Base-by-base conservation (phyloP, 1,284 basidiomycete species). In the Phellopilus nigrolimitatus region DNA sequence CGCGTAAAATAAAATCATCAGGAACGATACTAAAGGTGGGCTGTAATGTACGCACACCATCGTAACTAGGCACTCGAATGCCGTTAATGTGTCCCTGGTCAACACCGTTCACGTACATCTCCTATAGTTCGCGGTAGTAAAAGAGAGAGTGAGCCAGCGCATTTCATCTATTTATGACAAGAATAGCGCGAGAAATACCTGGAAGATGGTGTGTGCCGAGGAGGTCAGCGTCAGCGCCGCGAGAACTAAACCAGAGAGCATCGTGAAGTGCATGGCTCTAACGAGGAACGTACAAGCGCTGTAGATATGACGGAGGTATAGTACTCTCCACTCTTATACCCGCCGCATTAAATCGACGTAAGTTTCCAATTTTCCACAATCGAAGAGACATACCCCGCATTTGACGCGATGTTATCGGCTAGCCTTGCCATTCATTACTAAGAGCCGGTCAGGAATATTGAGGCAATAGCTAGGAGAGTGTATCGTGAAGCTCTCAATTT, bases 51-150 rank as follows among this genome's bases (percentile, higher is more conserved):
- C 72, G 9, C 61, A 77, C 75, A 3, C 75, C 75, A 57, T 79
- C 73, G 57, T 75, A 78, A 51, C 66, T 66, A 21, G 74, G 73
- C 8, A 71, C 71, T 25, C 75, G 70, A 53, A 77, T 75, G 17
- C 74, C 75, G 25, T 57, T 68, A 34, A 71, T 58, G 55, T 76
- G 75, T 2, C 74, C 75, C 58, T 74, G 71, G 47, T 66, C 64
- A 10, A 72, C 72, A n/a, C 75, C 74, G 54, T 77, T 76, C 44
- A 77, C 70, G 51, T 71, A 71, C 51, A 73, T 25, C 61, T 72
- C 64, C 69, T 72, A 56, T 8, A 28, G 33, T 36, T 24, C 15
- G 19, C 12, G 9, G 19, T 24, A 47, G 22, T 10, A 25, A 25
- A 12, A 41, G 21, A 46, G 10, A 27, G 31, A 36, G 56, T 13